Conservation (phyloP, 1,139 yeast genomes). For the Yamadazyma friedrichii region DNA sequence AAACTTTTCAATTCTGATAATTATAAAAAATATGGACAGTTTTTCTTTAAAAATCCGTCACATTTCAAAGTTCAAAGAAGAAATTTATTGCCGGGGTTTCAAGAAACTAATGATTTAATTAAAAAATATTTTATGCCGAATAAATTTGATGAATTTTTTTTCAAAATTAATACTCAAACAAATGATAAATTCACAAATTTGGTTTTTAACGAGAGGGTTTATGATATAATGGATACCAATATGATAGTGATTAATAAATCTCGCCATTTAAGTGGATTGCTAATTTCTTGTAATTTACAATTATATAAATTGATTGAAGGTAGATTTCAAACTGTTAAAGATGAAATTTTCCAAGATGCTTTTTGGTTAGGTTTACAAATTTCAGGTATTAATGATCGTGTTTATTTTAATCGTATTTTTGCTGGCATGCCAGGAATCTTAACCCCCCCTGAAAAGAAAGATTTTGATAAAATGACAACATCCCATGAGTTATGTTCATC, state of each 20-base stretch:
- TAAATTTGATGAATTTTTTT: conserved; percentile 19
- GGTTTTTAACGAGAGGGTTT: conserved; percentile 24
- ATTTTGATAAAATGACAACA: conserved; percentile 18
- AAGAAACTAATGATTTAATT: conserved; percentile 29
- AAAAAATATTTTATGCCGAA: conserved; percentile 24
- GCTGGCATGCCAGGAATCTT: conserved; percentile 33
- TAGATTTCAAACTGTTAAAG: conserved; percentile 19
- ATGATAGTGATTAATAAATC: conserved; percentile 30
- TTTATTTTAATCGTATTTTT: conserved; percentile 25
- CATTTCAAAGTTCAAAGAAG: conserved; percentile 18
- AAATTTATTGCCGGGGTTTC: conserved; percentile 28
- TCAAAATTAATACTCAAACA: conserved; percentile 17
- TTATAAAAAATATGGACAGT: conserved; percentile 24
- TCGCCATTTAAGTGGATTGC: conserved; percentile 26
- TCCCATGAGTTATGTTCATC: conserved; percentile 38
- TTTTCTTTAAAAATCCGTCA: conserved; percentile 30
- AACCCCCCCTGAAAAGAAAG: conserved; percentile 28
- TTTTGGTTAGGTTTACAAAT: conserved; percentile 38
- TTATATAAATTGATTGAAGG: conserved; percentile 22
- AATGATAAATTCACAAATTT: conserved; percentile 16
- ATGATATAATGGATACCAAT: conserved; percentile 27
- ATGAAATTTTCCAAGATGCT: conserved; percentile 22
- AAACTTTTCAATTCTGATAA: conserved; percentile 18
- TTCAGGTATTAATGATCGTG: conserved; percentile 22
- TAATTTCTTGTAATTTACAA: conserved; percentile 28